These are phyloP conservation scores for Chrysanthemum lavandulifolium DNA, from an alignment of 129 eudicot species.

Conservation along the genomic window DNA sequence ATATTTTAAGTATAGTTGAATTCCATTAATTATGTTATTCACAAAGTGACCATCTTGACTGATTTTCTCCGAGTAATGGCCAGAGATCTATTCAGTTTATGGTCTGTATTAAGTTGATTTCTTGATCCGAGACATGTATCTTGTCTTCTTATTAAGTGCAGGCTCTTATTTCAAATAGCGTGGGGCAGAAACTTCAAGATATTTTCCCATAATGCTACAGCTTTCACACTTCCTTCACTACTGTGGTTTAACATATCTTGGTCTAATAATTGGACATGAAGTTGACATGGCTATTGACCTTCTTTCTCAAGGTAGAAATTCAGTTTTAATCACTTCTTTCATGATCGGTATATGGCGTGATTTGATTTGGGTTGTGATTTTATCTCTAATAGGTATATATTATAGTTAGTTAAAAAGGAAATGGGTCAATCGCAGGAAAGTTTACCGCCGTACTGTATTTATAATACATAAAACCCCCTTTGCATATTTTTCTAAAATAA, in stretches of 20 bases:
- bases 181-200: slow-evolving; percentile 44
- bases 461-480: background rate
- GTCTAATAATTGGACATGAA: slow-evolving; percentile 63
- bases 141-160: slow-evolving; percentile 37
- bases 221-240: slow-evolving; percentile 49
- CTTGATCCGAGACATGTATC: slow-evolving; percentile 2
- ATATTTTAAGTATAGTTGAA: background rate
- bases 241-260: slow-evolving; percentile 61
- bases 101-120: background rate
- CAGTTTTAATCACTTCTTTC: slow-evolving; percentile 18
- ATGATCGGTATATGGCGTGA: background rate
- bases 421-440: background rate
- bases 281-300: slow-evolving; percentile 43
- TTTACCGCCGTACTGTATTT: background rate
- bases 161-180: slow-evolving; percentile 67
- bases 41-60: background rate
- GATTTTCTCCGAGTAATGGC: background rate
- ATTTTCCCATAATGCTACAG: slow-evolving; percentile 48
- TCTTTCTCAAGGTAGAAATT: slow-evolving; percentile 48
- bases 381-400: background rate
- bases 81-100: background rate
- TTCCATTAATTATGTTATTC: background rate
- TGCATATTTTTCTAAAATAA: background rate
- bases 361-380: background rate
- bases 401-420: background rate